Base-by-base conservation (phyloP, 1,284 basidiomycete species). In the Apiotrichum montevideense region DNA sequence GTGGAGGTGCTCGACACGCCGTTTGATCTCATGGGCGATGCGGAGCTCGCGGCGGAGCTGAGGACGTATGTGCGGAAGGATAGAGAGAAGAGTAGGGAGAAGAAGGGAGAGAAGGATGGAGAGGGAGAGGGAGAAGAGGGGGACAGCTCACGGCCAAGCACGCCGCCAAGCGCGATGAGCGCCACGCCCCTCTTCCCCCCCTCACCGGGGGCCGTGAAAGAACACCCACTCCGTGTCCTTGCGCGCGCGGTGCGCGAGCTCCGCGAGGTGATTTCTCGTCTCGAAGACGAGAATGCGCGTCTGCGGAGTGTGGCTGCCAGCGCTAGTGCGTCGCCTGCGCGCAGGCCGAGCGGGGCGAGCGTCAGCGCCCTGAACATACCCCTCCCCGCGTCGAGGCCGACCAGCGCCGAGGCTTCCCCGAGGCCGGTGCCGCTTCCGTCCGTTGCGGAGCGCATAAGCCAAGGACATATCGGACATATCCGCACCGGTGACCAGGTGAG, bases 21-120 rank as follows among this genome's bases (percentile, higher is more conserved):
- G 21, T 74, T 69, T 42, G 72, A 74, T 42, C 57, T 67, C 42
- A 73, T 74, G 72, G 51, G 58, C 13, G 69, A 74, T 35, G 44
- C 46, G 3, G 67, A 73, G 62, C 42, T 74, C 7, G 34, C 35
- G 13, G 54, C 48, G 8, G 66, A 64, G 15, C 58, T 71, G 11
- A 52, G 46, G 32, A 42, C 51, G 29, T 50, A 51, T 34, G 29
- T 35, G 1, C 14, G 15, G 15, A 37, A 9, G 43, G 14, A 29
- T n/a, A 39, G 35, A 15, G 11, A 14, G 4, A 43, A n/a, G 14
- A 4, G 49, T 32, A 13, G 3, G 29, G 42, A 21, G 35, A 6
- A n/a, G 34, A 6, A 9, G n/a, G 34, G 8, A 21, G 4, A 15
- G 47, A 2, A 29, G 47, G 15, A 11, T 35, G 21, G 15, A 15